Conservation (phyloP, 371 early-diverging fungal genomes). For the Mucor velutinosus region DNA sequence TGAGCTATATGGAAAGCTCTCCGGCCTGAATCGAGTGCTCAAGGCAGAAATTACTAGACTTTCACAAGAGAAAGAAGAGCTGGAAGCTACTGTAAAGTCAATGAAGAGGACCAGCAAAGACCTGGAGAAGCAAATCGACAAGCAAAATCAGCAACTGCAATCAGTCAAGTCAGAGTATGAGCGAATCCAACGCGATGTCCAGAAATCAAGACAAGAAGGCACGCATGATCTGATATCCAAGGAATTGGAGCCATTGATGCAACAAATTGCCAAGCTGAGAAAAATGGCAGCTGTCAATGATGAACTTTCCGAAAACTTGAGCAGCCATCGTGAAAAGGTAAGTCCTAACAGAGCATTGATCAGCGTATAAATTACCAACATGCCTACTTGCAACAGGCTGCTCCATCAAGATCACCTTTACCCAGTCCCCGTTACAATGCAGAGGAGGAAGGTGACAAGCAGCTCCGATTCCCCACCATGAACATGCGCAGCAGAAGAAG, state of each 20-base stretch:
- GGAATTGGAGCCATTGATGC: conserved; percentile 41
- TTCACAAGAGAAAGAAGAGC: conserved; percentile 22
- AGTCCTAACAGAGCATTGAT: background rate
- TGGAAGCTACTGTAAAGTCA: conserved; percentile 17
- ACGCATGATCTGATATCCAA: conserved; percentile 20
- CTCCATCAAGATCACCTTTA: conserved; percentile 10
- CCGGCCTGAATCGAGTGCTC: conserved; percentile 21
- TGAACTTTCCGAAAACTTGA: background rate
- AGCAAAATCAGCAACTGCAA: conserved; percentile 28
- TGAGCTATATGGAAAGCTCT: conserved; percentile 27
- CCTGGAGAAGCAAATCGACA: conserved; percentile 26
- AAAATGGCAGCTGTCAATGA: conserved; percentile 14
- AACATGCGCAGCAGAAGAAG: conserved; percentile 3
- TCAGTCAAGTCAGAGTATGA: conserved; percentile 34
- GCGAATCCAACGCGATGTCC: conserved; percentile 18
- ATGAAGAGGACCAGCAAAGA: conserved; percentile 25
- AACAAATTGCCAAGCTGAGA: conserved; percentile 34
- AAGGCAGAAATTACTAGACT: conserved; percentile 31
- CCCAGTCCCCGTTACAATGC: conserved; percentile 9
- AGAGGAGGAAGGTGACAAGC: background rate
- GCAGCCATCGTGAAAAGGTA: conserved; percentile 1
- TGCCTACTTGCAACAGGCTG: background rate
- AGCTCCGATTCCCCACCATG: conserved; percentile 16
- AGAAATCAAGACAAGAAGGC: conserved; percentile 22
- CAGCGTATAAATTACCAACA: background rate